Conservation (phyloP, 495 filamentous ascomycete genomes). For the Cairneyella variabilis region DNA sequence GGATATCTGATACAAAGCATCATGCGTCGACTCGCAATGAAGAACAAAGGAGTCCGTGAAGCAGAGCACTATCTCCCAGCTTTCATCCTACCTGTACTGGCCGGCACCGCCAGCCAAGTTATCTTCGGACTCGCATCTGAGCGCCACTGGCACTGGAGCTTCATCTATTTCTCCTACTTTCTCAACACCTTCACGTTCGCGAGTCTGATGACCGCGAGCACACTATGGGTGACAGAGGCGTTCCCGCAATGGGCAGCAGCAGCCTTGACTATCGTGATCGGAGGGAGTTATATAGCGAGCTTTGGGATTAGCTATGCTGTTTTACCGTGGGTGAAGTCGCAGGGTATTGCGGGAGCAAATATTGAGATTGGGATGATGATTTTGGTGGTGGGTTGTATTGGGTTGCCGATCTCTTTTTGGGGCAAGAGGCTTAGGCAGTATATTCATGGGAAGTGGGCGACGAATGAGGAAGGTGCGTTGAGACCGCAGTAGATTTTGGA, state of each 20-base stretch:
- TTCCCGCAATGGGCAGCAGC: slow-evolving; percentile 16
- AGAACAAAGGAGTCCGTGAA: slow-evolving; percentile 10
- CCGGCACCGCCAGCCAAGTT: not conserved
- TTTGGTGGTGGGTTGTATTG: not conserved
- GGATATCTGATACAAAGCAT: slow-evolving; percentile 17
- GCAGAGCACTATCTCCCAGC: slow-evolving; percentile 18
- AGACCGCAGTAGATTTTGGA: slow-evolving; percentile 10
- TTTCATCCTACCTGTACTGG: slow-evolving; percentile 8
- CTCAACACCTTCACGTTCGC: slow-evolving; percentile 11
- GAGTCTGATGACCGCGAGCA: slow-evolving; percentile 2
- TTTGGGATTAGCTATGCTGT: slow-evolving; percentile 14
- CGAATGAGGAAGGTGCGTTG: not conserved
- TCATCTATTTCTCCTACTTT: slow-evolving; percentile 5
- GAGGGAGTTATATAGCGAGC: slow-evolving; percentile 6
- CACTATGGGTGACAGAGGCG: slow-evolving; percentile 16
- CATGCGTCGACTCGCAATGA: not conserved
- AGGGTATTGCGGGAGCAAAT: slow-evolving; percentile 1
- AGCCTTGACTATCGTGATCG: not conserved
- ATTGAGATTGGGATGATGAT: not conserved
- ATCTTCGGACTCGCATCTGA: slow-evolving; percentile 7
- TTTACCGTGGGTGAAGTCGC: slow-evolving; percentile 3
- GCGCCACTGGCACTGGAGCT: not conserved
- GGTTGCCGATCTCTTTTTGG: slow-evolving; percentile 9
- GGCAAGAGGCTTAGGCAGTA: slow-evolving; percentile 10
- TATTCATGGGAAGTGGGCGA: slow-evolving; percentile 6